A percentile compares a stretch with the other conserved stretches of the same genome.
Conservation (phyloP, 305 asterid genomes). For the Withania somnifera region DNA sequence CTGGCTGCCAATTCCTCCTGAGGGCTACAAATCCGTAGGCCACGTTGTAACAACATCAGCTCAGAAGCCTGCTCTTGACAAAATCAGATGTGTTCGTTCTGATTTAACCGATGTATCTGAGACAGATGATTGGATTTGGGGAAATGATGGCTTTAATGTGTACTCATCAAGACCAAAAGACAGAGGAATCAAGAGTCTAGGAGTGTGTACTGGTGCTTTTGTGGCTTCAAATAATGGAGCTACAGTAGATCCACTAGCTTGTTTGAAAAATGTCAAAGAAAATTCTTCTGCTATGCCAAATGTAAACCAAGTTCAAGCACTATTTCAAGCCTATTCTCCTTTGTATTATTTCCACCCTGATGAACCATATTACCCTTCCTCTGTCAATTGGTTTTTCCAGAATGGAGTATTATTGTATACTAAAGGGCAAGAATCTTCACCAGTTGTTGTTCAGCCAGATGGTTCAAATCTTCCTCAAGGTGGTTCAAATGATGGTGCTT, state of each 20-base stretch:
- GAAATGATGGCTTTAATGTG: slow-evolving; percentile 22
- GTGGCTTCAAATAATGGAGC: slow-evolving; percentile 20
- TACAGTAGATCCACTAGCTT: slow-evolving; percentile 14
- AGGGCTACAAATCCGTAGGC: slow-evolving; percentile 58
- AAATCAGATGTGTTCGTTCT: slow-evolving; percentile 38
- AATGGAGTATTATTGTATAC: slow-evolving; percentile 60
- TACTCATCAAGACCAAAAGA: slow-evolving; percentile 36
- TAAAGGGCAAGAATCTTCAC: slow-evolving; percentile 49
- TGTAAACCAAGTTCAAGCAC: slow-evolving; percentile 36
- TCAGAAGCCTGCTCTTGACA: slow-evolving; percentile 43
- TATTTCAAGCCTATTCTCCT: slow-evolving; percentile 46
- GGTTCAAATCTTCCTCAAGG: slow-evolving; percentile 75
- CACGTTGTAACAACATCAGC: slow-evolving; percentile 43
- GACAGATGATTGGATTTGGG: slow-evolving; percentile 49
- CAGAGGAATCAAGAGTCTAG: slow-evolving; percentile 34
- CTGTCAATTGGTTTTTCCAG: slow-evolving; percentile 60
- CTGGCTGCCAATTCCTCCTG: slow-evolving; percentile 62
- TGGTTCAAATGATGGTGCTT: slow-evolving; percentile 54
- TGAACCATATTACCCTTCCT: slow-evolving; percentile 53
- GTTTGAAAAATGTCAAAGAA: slow-evolving; percentile 36
- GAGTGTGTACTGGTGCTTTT: slow-evolving; percentile 52
- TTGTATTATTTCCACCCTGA: slow-evolving; percentile 58
- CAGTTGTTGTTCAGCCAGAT: slow-evolving; percentile 21
- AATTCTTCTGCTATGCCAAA: slow-evolving; percentile 45
- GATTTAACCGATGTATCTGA: slow-evolving; percentile 48